These are phyloP conservation scores for Tylopilus plumbeoviolaceoides DNA, from an alignment of 768 basidiomycete genomes.

Conservation along the genomic window DNA sequence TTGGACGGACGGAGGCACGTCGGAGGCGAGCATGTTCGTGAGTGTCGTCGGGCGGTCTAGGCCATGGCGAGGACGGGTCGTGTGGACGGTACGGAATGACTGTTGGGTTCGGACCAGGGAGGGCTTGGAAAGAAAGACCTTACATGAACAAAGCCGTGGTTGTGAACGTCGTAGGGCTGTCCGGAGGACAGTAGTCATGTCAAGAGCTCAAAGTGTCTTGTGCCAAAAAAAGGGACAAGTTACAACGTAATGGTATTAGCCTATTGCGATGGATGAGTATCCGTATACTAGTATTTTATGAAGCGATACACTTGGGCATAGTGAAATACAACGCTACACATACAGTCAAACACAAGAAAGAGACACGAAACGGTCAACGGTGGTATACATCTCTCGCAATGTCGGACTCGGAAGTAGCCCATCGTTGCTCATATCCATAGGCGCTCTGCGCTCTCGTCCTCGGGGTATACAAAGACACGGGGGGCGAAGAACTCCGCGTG, in stretches of 20 bases:
- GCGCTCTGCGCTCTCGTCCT: not conserved
- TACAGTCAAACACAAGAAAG: not conserved
- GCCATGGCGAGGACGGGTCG: slow-evolving; percentile 1
- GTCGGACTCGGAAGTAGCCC: slow-evolving; percentile 24
- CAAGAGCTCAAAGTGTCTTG: not conserved
- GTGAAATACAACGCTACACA: not conserved
- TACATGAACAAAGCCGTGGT: not conserved
- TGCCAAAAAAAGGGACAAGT: too few species aligned
- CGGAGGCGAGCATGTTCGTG: slow-evolving; percentile 73
- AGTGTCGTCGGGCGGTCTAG: slow-evolving; percentile 34
- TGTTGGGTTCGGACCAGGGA: not conserved
- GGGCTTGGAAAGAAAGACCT: not conserved
- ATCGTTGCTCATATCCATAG: slow-evolving; percentile 15
- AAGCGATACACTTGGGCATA: slow-evolving; percentile 10
- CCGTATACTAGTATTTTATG: not conserved
- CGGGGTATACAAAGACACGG: not conserved
- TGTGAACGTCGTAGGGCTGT: slow-evolving; percentile 1
- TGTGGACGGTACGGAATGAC: slow-evolving; percentile 13
- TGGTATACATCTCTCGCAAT: slow-evolving; percentile 15
- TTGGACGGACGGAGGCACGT: slow-evolving; percentile 64
- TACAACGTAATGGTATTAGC: too few species aligned
- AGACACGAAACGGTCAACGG: slow-evolving; percentile 3
- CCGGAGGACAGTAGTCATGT: slow-evolving; percentile 7
- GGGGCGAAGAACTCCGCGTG: not conserved
- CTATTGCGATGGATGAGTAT: not conserved